Evolutionary conservation across 768 basidiomycete genomes (phyloP).

Genomic region (Nidularia pulvinata): DNA sequence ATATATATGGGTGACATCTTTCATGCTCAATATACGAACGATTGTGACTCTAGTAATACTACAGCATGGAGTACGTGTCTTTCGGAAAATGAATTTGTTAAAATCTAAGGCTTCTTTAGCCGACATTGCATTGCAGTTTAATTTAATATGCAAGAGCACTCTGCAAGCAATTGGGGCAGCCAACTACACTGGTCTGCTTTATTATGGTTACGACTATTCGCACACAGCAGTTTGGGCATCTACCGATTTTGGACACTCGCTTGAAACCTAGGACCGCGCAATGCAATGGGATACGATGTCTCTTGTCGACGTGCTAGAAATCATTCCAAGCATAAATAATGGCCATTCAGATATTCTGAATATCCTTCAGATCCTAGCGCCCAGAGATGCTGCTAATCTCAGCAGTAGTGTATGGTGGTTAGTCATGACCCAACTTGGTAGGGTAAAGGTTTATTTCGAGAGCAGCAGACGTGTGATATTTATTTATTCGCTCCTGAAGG

Average conservation of each 20-base stretch:
- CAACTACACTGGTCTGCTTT: constrained; percentile 42
- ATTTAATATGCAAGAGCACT: constrained; percentile 42
- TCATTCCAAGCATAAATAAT: constrained; percentile 25
- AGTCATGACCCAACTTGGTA: constrained; percentile 44
- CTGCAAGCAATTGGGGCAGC: constrained; percentile 29
- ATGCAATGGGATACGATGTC: constrained; percentile 48
- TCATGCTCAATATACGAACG: constrained; percentile 35
- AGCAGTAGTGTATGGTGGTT: constrained; percentile 44
- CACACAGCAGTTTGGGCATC: constrained; percentile 40
- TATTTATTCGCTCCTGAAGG: constrained; percentile 42
- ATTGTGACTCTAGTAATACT: constrained; percentile 27
- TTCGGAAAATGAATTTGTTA: neutral
- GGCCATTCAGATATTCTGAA: constrained; percentile 24
- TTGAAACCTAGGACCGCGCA: constrained; percentile 48
- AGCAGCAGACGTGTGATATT: constrained; percentile 44
- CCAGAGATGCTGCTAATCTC: constrained; percentile 34
- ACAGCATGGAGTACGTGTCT: constrained; percentile 33
- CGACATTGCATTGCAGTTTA: constrained; percentile 38
- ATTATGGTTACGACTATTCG: constrained; percentile 48
- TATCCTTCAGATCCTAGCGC: constrained; percentile 29
- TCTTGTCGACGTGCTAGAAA: constrained; percentile 40
- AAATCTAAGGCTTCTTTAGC: constrained; percentile 10
- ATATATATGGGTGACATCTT: constrained; percentile 42
- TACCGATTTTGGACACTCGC: constrained; percentile 40
- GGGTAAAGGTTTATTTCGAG: constrained; percentile 45